Evolutionary conservation across 192 early-diverging fungal species (phyloP), one percentile per base, ranked within the genome.

Genomic region (Linnemannia exigua): DNA sequence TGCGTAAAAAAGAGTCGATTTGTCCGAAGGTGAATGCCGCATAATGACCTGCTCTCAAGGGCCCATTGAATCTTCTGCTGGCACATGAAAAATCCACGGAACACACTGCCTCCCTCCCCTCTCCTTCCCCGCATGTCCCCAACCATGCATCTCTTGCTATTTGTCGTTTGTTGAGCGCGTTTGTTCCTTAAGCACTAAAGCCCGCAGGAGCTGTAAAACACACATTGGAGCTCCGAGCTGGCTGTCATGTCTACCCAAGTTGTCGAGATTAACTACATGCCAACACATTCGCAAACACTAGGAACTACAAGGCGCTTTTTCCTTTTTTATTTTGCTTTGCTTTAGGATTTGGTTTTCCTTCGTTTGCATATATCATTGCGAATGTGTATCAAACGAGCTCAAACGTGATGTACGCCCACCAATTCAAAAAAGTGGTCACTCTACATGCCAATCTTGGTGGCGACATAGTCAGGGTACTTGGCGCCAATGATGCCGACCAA

Each of bases 401-500:
- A 63, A 25, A 12, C 31, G 12, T 14, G 28, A 31, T 12, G 8
- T 61, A 25, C 58, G 12, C 28, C 28, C 28, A 28, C 52, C 52
- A 5, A 16, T n/a, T 25, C 52, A 25, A 11, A 31, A 31, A 25
- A 16, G 28, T 15, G 28, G 1, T 37, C 31, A 17, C 5, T 11
- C 70, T 73, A 86, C 31, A 80, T 22, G 22, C 78, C 74, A 38
- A 80, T 76, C 41, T 80, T 86, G 51, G 69, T 61, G 12, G 84
- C 84, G 4, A 86, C 84, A 61, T 86, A 86, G 31, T 86, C 84
- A 16, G 92, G 91, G 68, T 92, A 90, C 69, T 89, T 90, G 25
- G 86, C 74, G 38, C 90, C 87, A 74, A 93, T 92, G 6, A 79
- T 74, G 1, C 81, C 88, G 20, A 92, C 89, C 31, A 92, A 76